phyloP scores from a whole-genome alignment of 306 rosid species.

The Vigna nakashimae region DNA sequence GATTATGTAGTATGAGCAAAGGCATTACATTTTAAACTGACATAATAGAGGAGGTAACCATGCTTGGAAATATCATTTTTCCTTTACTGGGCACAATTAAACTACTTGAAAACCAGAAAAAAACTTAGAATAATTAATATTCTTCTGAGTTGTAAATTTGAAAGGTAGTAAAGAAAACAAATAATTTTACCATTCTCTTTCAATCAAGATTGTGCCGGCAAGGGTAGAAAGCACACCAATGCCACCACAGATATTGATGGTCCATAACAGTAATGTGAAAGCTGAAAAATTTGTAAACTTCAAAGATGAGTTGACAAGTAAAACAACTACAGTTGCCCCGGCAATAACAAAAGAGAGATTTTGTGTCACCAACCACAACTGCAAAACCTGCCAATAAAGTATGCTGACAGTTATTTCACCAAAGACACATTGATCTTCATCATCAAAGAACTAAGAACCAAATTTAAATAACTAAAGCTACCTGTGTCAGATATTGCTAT shows the following conservation, averaged over 20 bases:
- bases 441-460: not conserved
- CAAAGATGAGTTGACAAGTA: slow-evolving; percentile 63
- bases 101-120: not conserved
- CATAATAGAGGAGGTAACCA: not conserved
- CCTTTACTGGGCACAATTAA: not conserved
- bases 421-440: not conserved
- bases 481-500: not conserved
- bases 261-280: slow-evolving; percentile 60
- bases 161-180: not conserved
- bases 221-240: slow-evolving; percentile 83
- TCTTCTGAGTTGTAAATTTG: not conserved
- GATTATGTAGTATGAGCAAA: not conserved
- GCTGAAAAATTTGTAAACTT: slow-evolving; percentile 59
- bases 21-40: slow-evolving; percentile 8
- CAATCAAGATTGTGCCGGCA: slow-evolving; percentile 86
- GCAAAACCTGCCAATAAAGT: slow-evolving; percentile 70
- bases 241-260: slow-evolving; percentile 79
- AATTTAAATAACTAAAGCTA: not conserved
- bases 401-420: slow-evolving; percentile 19
- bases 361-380: slow-evolving; percentile 77
- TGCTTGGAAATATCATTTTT: not conserved
- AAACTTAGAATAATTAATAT: not conserved
- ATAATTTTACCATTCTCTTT: slow-evolving; percentile 87
- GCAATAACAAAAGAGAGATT: slow-evolving; percentile 79
- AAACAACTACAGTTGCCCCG: slow-evolving; percentile 65